Percentiles rank a stretch among this genome's conserved stretches.
These are phyloP conservation scores for Quercus ilex DNA, from an alignment of 306 rosid species.

Conservation along the genomic window DNA sequence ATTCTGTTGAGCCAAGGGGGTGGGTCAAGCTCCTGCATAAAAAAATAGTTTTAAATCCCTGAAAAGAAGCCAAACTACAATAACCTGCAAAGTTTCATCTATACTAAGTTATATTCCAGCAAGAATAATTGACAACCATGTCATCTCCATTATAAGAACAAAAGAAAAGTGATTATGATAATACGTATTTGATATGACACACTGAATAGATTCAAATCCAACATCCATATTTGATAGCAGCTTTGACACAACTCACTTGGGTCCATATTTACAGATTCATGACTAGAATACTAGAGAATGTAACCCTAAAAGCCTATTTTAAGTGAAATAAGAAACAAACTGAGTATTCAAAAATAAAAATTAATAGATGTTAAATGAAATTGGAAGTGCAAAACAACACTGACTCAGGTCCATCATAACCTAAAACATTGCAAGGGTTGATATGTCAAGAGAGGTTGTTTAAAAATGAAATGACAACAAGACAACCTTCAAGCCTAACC, in stretches of 20 bases:
- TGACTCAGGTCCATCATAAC: not conserved
- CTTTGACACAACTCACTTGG: not conserved
- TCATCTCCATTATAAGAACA: not conserved
- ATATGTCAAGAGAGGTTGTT: not conserved
- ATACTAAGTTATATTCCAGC: conserved; percentile 3
- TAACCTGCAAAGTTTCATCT: not conserved
- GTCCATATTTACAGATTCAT: not conserved
- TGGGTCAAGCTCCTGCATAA: conserved; percentile 87
- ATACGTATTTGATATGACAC: no score
- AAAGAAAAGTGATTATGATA: not conserved
- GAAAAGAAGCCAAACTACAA: not conserved
- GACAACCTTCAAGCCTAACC: not conserved
- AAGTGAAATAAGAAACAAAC: not conserved
- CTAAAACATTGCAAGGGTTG: not conserved
- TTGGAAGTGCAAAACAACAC: not conserved
- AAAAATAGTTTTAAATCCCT: not conserved
- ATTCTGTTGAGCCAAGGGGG: conserved; percentile 98
- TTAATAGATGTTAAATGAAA: not conserved
- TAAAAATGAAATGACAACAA: not conserved
- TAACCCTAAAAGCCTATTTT: not conserved
- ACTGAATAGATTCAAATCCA: no score
- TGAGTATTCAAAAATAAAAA: not conserved
- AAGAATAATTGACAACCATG: not conserved
- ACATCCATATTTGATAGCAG: not conserved
- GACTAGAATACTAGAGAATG: not conserved